Percentiles rank a stretch among this genome's conserved stretches.
phyloP scores from a whole-genome alignment of 306 rosid species.

The Acacia crassicarpa region DNA sequence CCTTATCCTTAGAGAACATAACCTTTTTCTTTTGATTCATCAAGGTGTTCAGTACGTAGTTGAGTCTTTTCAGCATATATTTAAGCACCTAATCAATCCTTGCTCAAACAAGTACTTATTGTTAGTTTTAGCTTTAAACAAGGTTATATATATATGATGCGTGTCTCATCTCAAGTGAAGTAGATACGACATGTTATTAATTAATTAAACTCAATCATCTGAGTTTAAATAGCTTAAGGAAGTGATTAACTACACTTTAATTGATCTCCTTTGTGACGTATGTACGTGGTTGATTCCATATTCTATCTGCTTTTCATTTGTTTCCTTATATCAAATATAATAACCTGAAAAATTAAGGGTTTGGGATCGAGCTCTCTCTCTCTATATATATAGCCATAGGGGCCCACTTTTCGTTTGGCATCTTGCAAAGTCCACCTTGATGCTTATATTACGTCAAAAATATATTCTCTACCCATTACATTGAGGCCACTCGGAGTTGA shows the following conservation, averaged over 20 bases:
- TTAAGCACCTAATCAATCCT: slow-evolving; percentile 15
- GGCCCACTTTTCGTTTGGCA: slow-evolving; percentile 29
- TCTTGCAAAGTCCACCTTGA: slow-evolving; percentile 38
- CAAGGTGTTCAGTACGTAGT: slow-evolving; percentile 22
- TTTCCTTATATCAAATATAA: slow-evolving; percentile 16
- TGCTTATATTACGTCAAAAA: slow-evolving; percentile 41
- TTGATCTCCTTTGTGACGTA: slow-evolving; percentile 6
- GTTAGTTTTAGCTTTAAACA: not conserved
- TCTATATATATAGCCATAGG: not conserved
- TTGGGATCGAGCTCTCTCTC: slow-evolving; percentile 2
- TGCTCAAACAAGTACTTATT: slow-evolving; percentile 12
- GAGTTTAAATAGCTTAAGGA: not conserved
- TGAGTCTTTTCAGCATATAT: slow-evolving; percentile 46
- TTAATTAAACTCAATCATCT: slow-evolving; percentile 20
- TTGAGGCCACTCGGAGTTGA: slow-evolving; percentile 41
- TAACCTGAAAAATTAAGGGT: slow-evolving; percentile 3
- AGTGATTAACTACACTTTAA: slow-evolving; percentile 14
- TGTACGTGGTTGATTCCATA: slow-evolving; percentile 37
- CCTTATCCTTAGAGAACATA: slow-evolving; percentile 43
- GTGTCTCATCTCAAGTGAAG: not conserved
- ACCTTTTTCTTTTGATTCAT: slow-evolving; percentile 35
- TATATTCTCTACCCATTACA: slow-evolving; percentile 42
- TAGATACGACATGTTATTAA: not conserved
- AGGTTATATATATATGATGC: not conserved
- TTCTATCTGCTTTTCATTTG: slow-evolving; percentile 26